phyloP scores from a whole-genome alignment of 192 early-diverging fungal species.

The Coemansia nantahalensis region DNA sequence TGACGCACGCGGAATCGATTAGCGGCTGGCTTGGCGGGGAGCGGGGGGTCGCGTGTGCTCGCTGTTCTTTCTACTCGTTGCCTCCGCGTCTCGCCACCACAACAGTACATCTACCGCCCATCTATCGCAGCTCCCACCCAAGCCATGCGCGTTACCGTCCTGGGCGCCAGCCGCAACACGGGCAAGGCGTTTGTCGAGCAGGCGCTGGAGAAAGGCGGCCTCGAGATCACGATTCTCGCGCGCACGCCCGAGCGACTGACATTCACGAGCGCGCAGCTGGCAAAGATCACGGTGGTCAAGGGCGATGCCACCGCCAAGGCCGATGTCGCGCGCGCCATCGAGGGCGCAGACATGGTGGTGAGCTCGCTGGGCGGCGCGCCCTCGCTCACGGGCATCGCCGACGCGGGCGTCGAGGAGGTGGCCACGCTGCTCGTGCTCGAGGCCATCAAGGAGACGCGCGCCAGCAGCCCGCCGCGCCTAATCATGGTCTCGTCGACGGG shows the following conservation, averaged over 20 bases:
- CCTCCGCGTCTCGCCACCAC: neutral
- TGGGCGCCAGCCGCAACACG: conserved; percentile 41
- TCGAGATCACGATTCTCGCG: conserved; percentile 30
- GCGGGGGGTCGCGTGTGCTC: no score
- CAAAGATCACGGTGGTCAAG: conserved; percentile 32
- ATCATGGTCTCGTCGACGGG: conserved; percentile 49
- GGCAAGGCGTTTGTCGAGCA: conserved; percentile 38
- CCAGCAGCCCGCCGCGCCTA: conserved; percentile 16
- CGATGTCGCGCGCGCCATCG: conserved; percentile 26
- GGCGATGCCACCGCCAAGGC: conserved; percentile 38
- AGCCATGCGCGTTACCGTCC: conserved; percentile 27
- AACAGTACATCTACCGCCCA: no score
- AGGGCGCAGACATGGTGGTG: conserved; percentile 34
- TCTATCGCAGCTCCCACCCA: no score
- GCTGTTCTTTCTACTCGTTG: no score
- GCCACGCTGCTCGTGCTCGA: conserved; percentile 11
- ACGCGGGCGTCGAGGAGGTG: conserved; percentile 28
- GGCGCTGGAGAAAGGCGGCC: conserved; percentile 17
- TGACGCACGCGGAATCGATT: no score
- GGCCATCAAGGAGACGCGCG: conserved; percentile 24
- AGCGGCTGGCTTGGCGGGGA: no score
- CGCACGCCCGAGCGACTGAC: conserved; percentile 40
- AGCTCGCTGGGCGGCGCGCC: conserved; percentile 36
- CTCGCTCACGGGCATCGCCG: conserved; percentile 10
- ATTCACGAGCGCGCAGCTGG: conserved; percentile 37